Evolutionary conservation across 2,329 filamentous ascomycete genomes (phyloP), one percentile per base, ranked within the genome.

Genomic region (Fusarium albosuccineum): DNA sequence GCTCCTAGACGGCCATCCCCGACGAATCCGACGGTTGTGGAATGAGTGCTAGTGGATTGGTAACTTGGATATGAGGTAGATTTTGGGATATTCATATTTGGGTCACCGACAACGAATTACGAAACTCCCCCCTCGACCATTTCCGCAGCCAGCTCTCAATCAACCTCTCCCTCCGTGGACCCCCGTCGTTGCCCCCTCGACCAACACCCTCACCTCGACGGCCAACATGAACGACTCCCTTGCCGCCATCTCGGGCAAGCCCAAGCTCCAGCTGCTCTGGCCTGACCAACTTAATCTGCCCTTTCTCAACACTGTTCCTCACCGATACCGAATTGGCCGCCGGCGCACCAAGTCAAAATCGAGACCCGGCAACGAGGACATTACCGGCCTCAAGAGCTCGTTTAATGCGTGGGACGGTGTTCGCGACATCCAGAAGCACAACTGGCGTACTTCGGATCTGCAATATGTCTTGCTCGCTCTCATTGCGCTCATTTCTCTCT

Each of bases 391-490:
- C 57, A 87, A 97, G 79, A 94, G 89, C 14, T 97, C 94, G 1
- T 92, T 94, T 79, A 94, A 91, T 70, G 90, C 93, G 6, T 83
- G 87, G 73, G 91, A 97, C 75, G 94, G 93, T 11, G 80, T 97
- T 64, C 87, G 88, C 63, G 87, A 91, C 37, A 83, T 97, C 66
- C 90, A 91, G 72, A 87, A 87, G 62, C 93, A 96, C 76, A 88
- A 88, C 67, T 97, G 93, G 92, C 91, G 87, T 52, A 82, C 90
- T 52, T 92, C 94, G 77, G 95, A 98, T 79, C 86, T 92, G 40
- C 94, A 97, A 81, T 97, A 97, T 78, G 78, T 93, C 51, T 82
- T 95, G 59, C 81, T 97, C 29, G 87, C 89, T 61, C 86, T 91
- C 55, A 79, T 97, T 50, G 89, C 89, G 70, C 88, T 97, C 71